Conservation (phyloP, 768 basidiomycete genomes). For the Suillus weaverae region DNA sequence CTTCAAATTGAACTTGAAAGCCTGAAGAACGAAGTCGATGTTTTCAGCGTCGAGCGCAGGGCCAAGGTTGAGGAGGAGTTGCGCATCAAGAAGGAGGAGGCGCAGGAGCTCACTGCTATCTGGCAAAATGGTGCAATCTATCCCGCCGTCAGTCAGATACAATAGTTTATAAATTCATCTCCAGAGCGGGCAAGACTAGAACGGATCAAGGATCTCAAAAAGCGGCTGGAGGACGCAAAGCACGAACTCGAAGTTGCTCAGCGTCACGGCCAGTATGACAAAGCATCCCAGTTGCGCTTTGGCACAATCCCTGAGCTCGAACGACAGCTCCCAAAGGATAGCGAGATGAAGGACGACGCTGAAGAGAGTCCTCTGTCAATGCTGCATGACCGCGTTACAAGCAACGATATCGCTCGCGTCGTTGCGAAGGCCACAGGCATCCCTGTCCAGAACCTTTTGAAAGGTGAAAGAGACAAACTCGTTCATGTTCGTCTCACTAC, state of each 20-base stretch:
- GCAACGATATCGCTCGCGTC: constrained; percentile 86
- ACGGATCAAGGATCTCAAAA: constrained; percentile 69
- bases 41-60: constrained; percentile 76
- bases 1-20: constrained; percentile 89
- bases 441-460: constrained; percentile 83
- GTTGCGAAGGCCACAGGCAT: constrained; percentile 90
- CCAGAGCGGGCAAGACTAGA: constrained; percentile 69
- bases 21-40: constrained; percentile 84
- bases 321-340: constrained; percentile 60
- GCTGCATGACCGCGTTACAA: constrained; percentile 85
- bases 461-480: constrained; percentile 87
- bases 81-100: constrained; percentile 59
- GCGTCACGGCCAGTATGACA: constrained; percentile 83
- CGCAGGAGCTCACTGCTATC: constrained; percentile 55
- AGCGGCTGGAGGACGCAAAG: constrained; percentile 78
- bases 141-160: background rate
- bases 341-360: constrained; percentile 44
- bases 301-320: constrained; percentile 83
- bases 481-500: constrained; percentile 63
- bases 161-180: background rate
- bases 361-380: constrained; percentile 51
- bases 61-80: constrained; percentile 66
- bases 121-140: constrained; percentile 68
- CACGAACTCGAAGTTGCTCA: constrained; percentile 86
- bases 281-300: constrained; percentile 81